Evolutionary conservation across 768 basidiomycete genomes (phyloP).

Genomic region (Lactarius evosmus): DNA sequence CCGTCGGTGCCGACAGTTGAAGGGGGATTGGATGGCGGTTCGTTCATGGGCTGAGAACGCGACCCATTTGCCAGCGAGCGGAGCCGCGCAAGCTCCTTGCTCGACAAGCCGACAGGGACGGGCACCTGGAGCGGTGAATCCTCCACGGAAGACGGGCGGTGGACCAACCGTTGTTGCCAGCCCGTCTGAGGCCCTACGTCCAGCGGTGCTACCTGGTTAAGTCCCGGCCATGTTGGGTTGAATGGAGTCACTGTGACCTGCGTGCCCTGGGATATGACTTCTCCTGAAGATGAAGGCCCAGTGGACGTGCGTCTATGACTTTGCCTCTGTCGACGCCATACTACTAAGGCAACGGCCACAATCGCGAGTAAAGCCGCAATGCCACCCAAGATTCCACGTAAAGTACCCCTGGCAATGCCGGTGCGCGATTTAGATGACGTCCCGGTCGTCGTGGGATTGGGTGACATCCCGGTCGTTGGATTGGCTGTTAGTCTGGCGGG

Average conservation of each 20-base stretch:
- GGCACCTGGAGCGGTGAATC: neutral
- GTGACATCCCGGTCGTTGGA: too few species aligned
- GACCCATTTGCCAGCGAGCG: neutral
- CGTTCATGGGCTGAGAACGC: neutral
- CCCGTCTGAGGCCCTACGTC: neutral
- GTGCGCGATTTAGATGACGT: neutral
- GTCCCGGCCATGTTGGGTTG: neutral
- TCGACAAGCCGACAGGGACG: constrained; percentile 3
- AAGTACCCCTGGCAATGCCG: constrained; percentile 20
- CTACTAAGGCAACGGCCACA: neutral
- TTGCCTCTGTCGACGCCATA: constrained; percentile 13
- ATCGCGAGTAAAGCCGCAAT: constrained; percentile 2
- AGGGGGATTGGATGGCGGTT: neutral
- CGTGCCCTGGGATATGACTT: neutral
- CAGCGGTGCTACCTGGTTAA: neutral
- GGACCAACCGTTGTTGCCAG: neutral
- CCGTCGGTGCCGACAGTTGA: neutral
- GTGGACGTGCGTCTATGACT: neutral
- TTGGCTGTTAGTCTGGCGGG: neutral
- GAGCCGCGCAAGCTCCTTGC: constrained; percentile 19
- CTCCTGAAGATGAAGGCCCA: neutral
- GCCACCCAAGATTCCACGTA: constrained; percentile 11
- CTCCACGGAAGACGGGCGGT: too few species aligned
- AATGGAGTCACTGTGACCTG: constrained; percentile 3
- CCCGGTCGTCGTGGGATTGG: too few species aligned